Percentiles rank a stretch among this genome's conserved stretches.
These are phyloP conservation scores for Cercospora sp. DNA, from an alignment of 2,329 filamentous ascomycete species.

Conservation along the genomic window DNA sequence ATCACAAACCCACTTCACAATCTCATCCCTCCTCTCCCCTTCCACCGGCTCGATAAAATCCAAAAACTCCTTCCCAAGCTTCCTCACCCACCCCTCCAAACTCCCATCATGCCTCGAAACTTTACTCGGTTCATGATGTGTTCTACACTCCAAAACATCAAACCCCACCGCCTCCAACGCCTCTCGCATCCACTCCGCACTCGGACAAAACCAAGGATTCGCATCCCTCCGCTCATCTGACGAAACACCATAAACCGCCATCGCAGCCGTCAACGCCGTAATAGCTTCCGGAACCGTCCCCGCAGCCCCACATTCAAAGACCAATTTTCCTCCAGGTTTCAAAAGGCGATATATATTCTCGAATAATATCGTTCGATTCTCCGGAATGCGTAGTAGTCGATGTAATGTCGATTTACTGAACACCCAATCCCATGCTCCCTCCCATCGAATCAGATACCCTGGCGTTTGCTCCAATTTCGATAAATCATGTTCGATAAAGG, in stretches of 20 bases:
- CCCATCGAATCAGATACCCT: slow-evolving; percentile 19
- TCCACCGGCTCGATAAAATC: slow-evolving; percentile 48
- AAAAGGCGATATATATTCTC: slow-evolving; percentile 54
- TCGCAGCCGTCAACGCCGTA: slow-evolving; percentile 56
- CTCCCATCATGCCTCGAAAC: slow-evolving; percentile 43
- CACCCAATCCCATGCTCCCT: slow-evolving; percentile 40
- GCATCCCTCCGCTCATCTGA: slow-evolving; percentile 43
- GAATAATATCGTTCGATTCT: slow-evolving; percentile 54
- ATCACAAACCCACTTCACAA: slow-evolving; percentile 56
- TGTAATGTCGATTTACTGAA: slow-evolving; percentile 48
- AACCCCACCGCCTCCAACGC: slow-evolving; percentile 46
- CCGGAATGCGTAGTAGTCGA: slow-evolving; percentile 50
- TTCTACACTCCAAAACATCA: slow-evolving; percentile 52
- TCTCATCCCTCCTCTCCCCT: slow-evolving; percentile 52
- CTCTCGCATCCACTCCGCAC: slow-evolving; percentile 57
- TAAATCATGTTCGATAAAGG: slow-evolving; percentile 15
- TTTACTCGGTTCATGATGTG: slow-evolving; percentile 65
- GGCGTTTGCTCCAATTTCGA: slow-evolving; percentile 6
- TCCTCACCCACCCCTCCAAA: slow-evolving; percentile 63
- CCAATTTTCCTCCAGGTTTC: slow-evolving; percentile 57
- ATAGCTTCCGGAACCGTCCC: slow-evolving; percentile 67
- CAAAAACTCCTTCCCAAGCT: slow-evolving; percentile 61
- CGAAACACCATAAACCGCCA: slow-evolving; percentile 45
- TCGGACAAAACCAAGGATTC: slow-evolving; percentile 68
- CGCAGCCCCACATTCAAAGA: slow-evolving; percentile 65